A percentile compares a stretch with the other conserved stretches of the same genome.
Conservation (phyloP, 208 protist genomes). For the Balamuthia mandrillaris region DNA sequence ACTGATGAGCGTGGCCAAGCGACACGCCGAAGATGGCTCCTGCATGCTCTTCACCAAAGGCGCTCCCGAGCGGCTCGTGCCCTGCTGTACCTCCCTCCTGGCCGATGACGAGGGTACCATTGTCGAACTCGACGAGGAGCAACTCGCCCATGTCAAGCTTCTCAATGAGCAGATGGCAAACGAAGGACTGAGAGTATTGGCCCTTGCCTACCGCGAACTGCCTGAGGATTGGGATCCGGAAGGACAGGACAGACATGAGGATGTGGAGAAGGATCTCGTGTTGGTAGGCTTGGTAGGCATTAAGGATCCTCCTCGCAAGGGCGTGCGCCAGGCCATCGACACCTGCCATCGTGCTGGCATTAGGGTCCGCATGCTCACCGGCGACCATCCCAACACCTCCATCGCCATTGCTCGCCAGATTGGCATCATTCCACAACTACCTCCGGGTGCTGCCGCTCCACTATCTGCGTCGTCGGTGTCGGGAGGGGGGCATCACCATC, state of each 20-base stretch:
- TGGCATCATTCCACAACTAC: constrained; percentile 75
- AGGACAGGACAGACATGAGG: constrained; percentile 51
- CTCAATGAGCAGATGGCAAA: constrained; percentile 31
- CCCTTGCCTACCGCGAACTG: constrained; percentile 36
- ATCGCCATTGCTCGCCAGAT: constrained; percentile 81
- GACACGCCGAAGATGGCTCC: no score
- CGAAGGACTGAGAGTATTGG: constrained; percentile 45
- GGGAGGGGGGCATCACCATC: no score
- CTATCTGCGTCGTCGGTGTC: background rate
- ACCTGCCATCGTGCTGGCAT: constrained; percentile 12
- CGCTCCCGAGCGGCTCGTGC: constrained; percentile 2
- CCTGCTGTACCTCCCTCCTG: background rate
- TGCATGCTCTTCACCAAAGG: constrained; percentile 12
- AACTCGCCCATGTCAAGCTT: background rate
- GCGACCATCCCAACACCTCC: constrained; percentile 82
- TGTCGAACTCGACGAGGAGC: background rate
- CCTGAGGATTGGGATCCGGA: background rate
- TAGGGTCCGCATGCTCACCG: constrained; percentile 34
- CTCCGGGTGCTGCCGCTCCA: constrained; percentile 59
- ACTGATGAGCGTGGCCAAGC: constrained; percentile 29
- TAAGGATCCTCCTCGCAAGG: constrained; percentile 87
- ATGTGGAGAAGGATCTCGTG: constrained; percentile 82
- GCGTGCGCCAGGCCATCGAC: constrained; percentile 81
- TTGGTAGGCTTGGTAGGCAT: constrained; percentile 90
- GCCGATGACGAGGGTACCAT: background rate